Evolutionary conservation across 75 land plant genomes (phyloP).

Genomic region (Sequoiadendron giganteum): DNA sequence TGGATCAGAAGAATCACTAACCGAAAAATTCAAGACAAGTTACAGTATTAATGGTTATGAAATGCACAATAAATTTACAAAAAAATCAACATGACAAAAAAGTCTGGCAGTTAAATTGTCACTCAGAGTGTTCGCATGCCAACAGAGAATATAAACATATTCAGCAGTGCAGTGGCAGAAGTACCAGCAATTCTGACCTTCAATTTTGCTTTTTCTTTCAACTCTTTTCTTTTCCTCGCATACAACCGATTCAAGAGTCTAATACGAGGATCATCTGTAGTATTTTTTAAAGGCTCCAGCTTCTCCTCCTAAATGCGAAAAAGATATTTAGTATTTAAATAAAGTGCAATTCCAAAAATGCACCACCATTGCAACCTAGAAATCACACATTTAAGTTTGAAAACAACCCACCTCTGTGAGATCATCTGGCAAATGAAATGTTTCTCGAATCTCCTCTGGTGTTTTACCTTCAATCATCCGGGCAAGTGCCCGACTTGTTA

Average conservation of each 20-base stretch:
- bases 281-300: slow-evolving; percentile 86
- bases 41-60: background rate
- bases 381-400: background rate
- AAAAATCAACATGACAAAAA: background rate
- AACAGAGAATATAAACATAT: background rate
- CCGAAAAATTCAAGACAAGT: background rate
- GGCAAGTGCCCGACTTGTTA: slow-evolving; percentile 93
- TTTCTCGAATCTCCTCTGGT: slow-evolving; percentile 95
- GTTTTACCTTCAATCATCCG: slow-evolving; percentile 97
- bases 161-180: background rate
- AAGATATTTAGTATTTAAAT: background rate
- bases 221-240: slow-evolving; percentile 92
- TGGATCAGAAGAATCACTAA: background rate
- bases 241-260: slow-evolving; percentile 85
- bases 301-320: slow-evolving; percentile 70
- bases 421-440: slow-evolving; percentile 93
- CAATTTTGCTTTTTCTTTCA: slow-evolving; percentile 77
- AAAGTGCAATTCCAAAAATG: background rate
- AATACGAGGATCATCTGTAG: slow-evolving; percentile 91
- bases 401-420: slow-evolving; percentile 73
- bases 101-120: background rate
- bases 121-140: background rate
- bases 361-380: background rate
- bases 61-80: background rate
- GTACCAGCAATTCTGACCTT: slow-evolving; percentile 48